Evolutionary conservation across 2,329 filamentous ascomycete genomes (phyloP), one percentile per base, ranked within the genome.

Genomic region (Cladosporium oxysporum): DNA sequence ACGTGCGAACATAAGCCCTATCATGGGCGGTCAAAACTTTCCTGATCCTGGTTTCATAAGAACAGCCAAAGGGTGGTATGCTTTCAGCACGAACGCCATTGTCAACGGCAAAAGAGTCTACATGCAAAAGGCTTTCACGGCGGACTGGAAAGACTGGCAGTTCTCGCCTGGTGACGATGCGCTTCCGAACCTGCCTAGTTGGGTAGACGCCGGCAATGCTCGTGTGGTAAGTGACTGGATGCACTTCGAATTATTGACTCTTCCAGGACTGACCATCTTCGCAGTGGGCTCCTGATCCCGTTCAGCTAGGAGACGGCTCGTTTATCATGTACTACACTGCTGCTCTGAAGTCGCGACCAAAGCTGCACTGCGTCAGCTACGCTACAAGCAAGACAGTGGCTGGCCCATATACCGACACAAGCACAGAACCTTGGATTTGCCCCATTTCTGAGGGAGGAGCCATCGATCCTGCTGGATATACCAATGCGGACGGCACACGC

Each of bases 281-380:
- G 16, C 12, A 62, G 60, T 89, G 85, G 85, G 87, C 87, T 0
- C 87, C 87, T 8, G 86, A 88, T 71, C 84, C 89, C 10, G 77
- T 83, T 6, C 75, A 74, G 62, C 75, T 85, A 18, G 52, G 62
- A 21, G 67, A 73, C 44, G 73, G 72, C 12, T 61, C 58, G 7
- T 75, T 72, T 67, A 65, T 75, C 26, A 69, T 75, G 70, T 75
- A 75, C 68, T 75, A 73, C 65, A 69, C 62, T 41, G 71, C 72
- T 14, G 71, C 69, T 26, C 37, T 71, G n/a, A 65, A 66, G n/a
- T 67, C 66, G 5, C 66, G 73, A 28, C 64, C 59, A 35, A 64
- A 33, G 12, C 66, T 71, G 18, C 72, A 77, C 58, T 76, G 76
- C 67, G 58, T 77, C 23, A 71, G 73, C 64, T 71, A 65, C 33